These are phyloP conservation scores for Trypanosomatidae sp. DNA, from an alignment of 208 protist species.

Conservation along the genomic window DNA sequence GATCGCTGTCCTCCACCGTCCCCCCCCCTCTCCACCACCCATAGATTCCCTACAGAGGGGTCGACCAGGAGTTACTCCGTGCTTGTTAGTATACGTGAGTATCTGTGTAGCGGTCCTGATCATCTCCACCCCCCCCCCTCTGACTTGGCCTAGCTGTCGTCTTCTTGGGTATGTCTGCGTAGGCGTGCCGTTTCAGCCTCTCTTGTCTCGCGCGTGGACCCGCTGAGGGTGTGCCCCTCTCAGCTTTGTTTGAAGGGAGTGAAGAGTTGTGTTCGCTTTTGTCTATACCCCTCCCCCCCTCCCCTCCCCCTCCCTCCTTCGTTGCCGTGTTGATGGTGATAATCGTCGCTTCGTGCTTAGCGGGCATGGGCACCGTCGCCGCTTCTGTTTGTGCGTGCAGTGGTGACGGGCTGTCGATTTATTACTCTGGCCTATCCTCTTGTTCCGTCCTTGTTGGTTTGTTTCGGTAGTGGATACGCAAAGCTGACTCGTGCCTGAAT, in stretches of 20 bases:
- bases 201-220: background rate
- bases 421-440: background rate
- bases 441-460: background rate
- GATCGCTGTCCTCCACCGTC: background rate
- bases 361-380: background rate
- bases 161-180: background rate
- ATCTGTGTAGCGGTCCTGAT: background rate
- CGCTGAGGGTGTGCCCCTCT: background rate
- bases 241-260: background rate
- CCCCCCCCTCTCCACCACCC: background rate
- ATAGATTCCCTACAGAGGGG: constrained; percentile 7
- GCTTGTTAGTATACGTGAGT: background rate
- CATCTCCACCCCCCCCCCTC: background rate
- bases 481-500: background rate
- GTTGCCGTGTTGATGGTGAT: background rate
- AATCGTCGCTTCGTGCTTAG: background rate
- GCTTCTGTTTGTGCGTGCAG: background rate
- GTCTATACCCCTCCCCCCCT: background rate
- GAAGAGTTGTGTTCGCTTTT: background rate
- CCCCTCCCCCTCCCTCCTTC: background rate
- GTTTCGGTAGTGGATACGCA: background rate
- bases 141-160: background rate
- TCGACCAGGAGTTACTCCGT: background rate
- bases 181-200: background rate
- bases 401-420: background rate